Evolutionary conservation across 2,329 filamentous ascomycete genomes (phyloP).

Genomic region (Hypoxylon sp.): DNA sequence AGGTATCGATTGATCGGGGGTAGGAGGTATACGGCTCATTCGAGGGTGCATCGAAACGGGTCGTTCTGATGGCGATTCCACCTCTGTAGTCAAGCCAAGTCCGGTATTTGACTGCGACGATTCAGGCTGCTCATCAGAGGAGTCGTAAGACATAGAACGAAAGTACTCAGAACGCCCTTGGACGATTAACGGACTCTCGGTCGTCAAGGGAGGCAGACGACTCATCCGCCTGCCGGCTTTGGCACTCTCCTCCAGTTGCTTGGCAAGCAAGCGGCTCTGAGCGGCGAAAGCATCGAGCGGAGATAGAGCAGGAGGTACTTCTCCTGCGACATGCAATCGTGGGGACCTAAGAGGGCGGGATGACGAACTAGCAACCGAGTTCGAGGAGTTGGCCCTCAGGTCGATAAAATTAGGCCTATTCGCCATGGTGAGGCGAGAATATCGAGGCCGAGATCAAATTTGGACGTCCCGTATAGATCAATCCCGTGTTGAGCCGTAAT

Average conservation of each 20-base stretch:
- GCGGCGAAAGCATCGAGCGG: constrained; percentile 95
- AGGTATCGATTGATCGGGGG: constrained; percentile 64
- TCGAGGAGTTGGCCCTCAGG: constrained; percentile 70
- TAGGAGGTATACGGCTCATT: constrained; percentile 74
- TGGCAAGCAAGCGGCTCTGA: constrained; percentile 89
- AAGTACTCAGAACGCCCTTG: constrained; percentile 86
- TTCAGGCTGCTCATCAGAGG: constrained; percentile 64
- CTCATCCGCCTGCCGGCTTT: constrained; percentile 85
- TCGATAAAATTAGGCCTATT: constrained; percentile 72
- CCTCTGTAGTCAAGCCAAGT: constrained; percentile 67
- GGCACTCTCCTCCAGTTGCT: constrained; percentile 85
- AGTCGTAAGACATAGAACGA: constrained; percentile 78
- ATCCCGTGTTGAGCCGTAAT: constrained; percentile 1
- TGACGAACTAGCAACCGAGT: constrained; percentile 61
- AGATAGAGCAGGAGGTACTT: constrained; percentile 89
- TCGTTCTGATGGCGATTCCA: constrained; percentile 69
- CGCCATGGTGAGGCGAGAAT: constrained; percentile 61
- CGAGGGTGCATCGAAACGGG: constrained; percentile 82
- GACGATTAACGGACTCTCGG: constrained; percentile 82
- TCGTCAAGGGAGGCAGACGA: constrained; percentile 84
- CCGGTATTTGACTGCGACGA: constrained; percentile 58
- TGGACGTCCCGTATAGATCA: constrained; percentile 2
- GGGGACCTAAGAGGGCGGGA: constrained; percentile 77
- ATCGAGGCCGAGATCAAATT: constrained; percentile 9
- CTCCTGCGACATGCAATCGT: constrained; percentile 81